Conservation (phyloP, 2,329 filamentous ascomycete genomes). For the Aureobasidium sp. region DNA sequence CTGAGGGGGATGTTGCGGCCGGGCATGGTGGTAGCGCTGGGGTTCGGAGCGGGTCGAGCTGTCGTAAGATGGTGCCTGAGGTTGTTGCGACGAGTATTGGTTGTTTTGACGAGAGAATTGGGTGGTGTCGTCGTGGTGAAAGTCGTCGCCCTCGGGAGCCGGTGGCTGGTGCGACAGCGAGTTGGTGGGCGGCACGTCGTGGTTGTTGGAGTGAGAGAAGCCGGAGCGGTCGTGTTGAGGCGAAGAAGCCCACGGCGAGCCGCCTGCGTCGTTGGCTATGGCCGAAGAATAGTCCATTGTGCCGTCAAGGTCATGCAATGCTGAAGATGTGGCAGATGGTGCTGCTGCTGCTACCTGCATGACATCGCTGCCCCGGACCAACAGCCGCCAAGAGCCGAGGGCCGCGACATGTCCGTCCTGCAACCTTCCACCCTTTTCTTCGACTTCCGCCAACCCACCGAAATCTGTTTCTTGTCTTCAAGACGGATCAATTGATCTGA, state of each 20-base stretch:
- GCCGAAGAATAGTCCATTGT: constrained; percentile 57
- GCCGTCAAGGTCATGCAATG: constrained; percentile 7
- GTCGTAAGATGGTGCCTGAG: neutral
- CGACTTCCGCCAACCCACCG: neutral
- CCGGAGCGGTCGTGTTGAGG: constrained; percentile 45
- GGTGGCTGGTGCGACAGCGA: constrained; percentile 23
- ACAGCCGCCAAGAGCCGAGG: constrained; percentile 10
- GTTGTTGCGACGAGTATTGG: constrained; percentile 3
- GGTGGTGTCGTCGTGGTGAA: constrained; percentile 1
- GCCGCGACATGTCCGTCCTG: neutral
- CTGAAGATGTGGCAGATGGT: constrained; percentile 17
- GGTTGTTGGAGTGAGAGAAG: constrained; percentile 40
- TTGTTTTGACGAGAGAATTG: constrained; percentile 12
- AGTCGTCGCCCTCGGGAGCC: constrained; percentile 15
- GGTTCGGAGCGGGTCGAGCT: constrained; percentile 5
- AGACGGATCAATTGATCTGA: neutral
- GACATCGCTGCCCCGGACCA: constrained; percentile 23
- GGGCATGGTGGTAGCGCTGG: constrained; percentile 28
- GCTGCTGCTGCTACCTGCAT: constrained; percentile 20
- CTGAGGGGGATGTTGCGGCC: constrained; percentile 32
- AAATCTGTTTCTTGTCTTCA: neutral
- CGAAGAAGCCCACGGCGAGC: constrained; percentile 59
- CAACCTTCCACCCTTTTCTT: neutral
- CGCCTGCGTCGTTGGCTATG: constrained; percentile 50
- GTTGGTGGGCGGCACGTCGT: constrained; percentile 30